Evolutionary conservation across 176 grass and related monocot species (phyloP), one percentile per base, ranked within the genome.

Genomic region (Stipa capillata): DNA sequence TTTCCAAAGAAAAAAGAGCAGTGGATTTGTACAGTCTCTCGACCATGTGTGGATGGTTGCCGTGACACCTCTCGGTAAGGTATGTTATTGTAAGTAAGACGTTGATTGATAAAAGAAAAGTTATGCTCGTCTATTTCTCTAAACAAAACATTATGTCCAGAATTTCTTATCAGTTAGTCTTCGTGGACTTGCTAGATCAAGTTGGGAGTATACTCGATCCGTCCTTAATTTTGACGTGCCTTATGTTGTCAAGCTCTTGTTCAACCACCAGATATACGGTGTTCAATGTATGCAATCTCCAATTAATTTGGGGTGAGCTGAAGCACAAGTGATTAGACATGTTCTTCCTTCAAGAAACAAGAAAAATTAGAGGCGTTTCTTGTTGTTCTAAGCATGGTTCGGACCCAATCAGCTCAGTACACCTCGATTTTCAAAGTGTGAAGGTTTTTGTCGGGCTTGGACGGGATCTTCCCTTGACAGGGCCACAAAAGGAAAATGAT

Each of bases 401-500:
- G 8, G 76, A 18, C 8, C 48, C 33, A 51, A 34, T 50, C 14
- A 53, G 13, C 17, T 76, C 4, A 20, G 51, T 69, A 60, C 53
- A 24, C 24, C 33, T 21, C 0, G 21, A 42, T 34, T 69, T 64
- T 69, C 85, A 18, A 76, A 40, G 63, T 21, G 42, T 36, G 54
- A 44, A 8, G 23, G 44, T 51, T 77, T 76, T 56, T 82, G 72
- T 71, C 53, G 43, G 79, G 14, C 25, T 77, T 23, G 25, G 42
- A 77, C 70, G 48, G 64, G 53, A 76, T 70, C 53, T n/a, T 87
- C 9, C 33, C 57, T 62, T 69, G 85, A 82, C 53, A 52, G 20
- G 56, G 45, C 53, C 56, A 25, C 44, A 11, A 42, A 57, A 34
- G 21, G 2, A 32, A 23, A n/a, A 50, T 8, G 29, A 17, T 74